A percentile compares a stretch with the other conserved stretches of the same genome.
These are phyloP conservation scores for Erythrophleum fordii DNA, from an alignment of 306 rosid species.

Conservation along the genomic window DNA sequence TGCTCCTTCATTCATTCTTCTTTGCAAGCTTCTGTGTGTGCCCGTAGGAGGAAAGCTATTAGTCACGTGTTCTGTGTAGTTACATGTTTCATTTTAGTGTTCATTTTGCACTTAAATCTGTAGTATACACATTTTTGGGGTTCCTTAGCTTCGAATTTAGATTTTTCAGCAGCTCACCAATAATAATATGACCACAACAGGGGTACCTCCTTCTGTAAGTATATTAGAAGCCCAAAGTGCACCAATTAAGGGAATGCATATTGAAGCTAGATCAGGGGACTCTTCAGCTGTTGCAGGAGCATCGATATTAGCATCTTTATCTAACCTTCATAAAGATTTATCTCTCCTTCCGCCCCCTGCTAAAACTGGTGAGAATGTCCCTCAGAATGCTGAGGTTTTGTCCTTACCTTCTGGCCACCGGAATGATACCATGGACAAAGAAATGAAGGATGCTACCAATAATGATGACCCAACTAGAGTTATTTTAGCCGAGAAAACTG, in stretches of 20 bases:
- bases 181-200: slow-evolving; percentile 56
- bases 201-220: slow-evolving; percentile 63
- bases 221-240: slow-evolving; percentile 86
- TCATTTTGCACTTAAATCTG: slow-evolving; percentile 19
- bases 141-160: slow-evolving; percentile 63
- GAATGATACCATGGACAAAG: slow-evolving; percentile 56
- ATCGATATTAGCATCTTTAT: slow-evolving; percentile 85
- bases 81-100: neutral
- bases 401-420: slow-evolving; percentile 56
- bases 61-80: slow-evolving; percentile 27
- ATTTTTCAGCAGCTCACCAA: slow-evolving; percentile 78
- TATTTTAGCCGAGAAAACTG: slow-evolving; percentile 56
- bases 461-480: slow-evolving; percentile 53
- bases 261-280: slow-evolving; percentile 88
- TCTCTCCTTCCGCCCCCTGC: slow-evolving; percentile 65
- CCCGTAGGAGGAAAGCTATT: slow-evolving; percentile 1
- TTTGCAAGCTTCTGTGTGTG: slow-evolving; percentile 8
- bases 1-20: slow-evolving; percentile 19
- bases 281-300: slow-evolving; percentile 90
- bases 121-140: slow-evolving; percentile 16
- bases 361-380: slow-evolving; percentile 62
- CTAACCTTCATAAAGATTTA: slow-evolving; percentile 68
- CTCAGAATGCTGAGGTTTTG: slow-evolving; percentile 56
- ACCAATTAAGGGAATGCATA: slow-evolving; percentile 68
- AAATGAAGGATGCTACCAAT: slow-evolving; percentile 57